phyloP scores from a whole-genome alignment of 2,329 filamentous ascomycete genomes.

The Tympanopsis confertula region DNA sequence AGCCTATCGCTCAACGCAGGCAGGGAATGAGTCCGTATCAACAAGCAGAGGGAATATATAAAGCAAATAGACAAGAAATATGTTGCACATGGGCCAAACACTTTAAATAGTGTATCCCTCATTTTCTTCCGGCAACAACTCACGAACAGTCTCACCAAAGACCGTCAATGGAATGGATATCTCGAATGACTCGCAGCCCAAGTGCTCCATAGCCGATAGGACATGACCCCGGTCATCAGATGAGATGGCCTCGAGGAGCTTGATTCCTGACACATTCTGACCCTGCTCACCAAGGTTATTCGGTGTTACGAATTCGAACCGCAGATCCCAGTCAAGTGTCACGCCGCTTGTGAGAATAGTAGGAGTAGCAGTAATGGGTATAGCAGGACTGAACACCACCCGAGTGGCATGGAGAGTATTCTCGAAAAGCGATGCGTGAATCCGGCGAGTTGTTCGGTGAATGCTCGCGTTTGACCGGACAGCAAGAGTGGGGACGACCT shows the following conservation, averaged over 20 bases:
- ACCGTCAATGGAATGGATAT: background rate
- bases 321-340: conserved; percentile 52
- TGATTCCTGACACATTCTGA: background rate
- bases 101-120: background rate
- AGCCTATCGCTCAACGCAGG: too few species aligned
- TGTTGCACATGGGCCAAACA: too few species aligned
- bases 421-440: conserved; percentile 50
- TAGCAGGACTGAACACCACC: conserved; percentile 49
- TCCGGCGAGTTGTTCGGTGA: conserved; percentile 52
- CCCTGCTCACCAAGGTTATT: background rate
- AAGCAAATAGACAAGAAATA: too few species aligned
- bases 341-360: conserved; percentile 61
- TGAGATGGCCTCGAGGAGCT: background rate
- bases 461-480: conserved; percentile 55
- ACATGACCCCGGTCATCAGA: background rate
- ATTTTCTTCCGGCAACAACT: background rate
- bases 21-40: too few species aligned
- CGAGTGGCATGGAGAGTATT: conserved; percentile 53
- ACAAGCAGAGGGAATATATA: too few species aligned
- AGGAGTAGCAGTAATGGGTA: conserved; percentile 54
- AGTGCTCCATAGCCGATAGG: background rate
- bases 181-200: conserved; percentile 1
- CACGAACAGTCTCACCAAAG: background rate
- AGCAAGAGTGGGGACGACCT: conserved; percentile 50
- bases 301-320: conserved; percentile 59